A percentile compares a stretch with the other conserved stretches of the same genome.
phyloP scores from a whole-genome alignment of 345 rosid genomes.

The Microthlaspi erraticum region DNA sequence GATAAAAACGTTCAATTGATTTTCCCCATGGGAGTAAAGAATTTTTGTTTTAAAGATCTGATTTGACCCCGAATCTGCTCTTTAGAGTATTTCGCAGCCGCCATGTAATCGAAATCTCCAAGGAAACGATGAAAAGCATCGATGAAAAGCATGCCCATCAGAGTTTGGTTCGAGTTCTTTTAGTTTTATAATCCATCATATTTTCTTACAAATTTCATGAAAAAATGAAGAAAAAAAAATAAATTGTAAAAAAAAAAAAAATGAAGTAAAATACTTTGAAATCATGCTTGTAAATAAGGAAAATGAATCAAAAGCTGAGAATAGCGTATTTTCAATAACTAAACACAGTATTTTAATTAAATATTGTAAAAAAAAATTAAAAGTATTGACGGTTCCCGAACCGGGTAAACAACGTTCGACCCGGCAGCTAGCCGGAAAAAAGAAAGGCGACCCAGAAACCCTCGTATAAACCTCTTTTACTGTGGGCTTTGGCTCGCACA shows the following conservation, averaged over 20 bases:
- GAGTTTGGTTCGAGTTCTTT: neutral
- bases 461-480: slow-evolving; percentile 36
- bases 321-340: too few relatives aligned
- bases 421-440: slow-evolving; percentile 24
- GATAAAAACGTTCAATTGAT: too few relatives aligned
- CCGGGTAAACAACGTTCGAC: slow-evolving; percentile 7
- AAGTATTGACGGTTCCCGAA: slow-evolving; percentile 31
- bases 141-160: too few relatives aligned
- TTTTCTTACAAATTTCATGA: too few relatives aligned
- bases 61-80: neutral
- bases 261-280: too few relatives aligned
- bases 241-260: too few relatives aligned
- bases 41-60: neutral
- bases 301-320: too few relatives aligned
- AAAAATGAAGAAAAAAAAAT: too few relatives aligned
- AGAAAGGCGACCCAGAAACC: slow-evolving; percentile 37
- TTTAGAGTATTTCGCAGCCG: neutral
- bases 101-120: neutral
- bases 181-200: neutral
- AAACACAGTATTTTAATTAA: too few relatives aligned
- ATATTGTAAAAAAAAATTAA: too few relatives aligned
- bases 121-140: neutral
- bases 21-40: neutral
- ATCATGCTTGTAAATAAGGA: too few relatives aligned
- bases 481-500: slow-evolving; percentile 24